These are phyloP conservation scores for Paspalum vaginatum DNA, from an alignment of 176 grass and related monocot species.

Conservation along the genomic window DNA sequence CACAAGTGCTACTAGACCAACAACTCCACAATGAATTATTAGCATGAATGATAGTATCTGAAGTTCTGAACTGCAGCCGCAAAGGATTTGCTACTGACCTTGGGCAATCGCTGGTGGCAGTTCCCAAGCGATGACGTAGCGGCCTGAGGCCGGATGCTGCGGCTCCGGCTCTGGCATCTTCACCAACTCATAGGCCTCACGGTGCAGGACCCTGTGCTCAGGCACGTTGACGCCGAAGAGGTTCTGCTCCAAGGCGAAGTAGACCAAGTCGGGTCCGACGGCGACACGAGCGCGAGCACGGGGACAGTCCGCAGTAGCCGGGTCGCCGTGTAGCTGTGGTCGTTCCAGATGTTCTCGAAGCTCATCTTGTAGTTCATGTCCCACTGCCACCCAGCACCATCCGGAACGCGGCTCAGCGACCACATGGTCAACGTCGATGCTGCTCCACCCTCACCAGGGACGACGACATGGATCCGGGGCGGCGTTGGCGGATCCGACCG, in stretches of 20 bases:
- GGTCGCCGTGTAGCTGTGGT: neutral
- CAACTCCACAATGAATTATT: too few species aligned
- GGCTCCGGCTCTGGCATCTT: neutral
- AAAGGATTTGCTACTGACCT: neutral
- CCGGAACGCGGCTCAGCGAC: neutral
- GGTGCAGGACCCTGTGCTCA: neutral
- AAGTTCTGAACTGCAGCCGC: too few species aligned
- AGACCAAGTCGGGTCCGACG: neutral
- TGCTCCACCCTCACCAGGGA: neutral
- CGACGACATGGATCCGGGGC: too few species aligned
- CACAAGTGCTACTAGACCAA: too few species aligned
- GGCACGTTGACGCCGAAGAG: constrained; percentile 5
- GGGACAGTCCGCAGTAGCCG: neutral
- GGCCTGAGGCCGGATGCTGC: neutral
- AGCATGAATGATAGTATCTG: too few species aligned
- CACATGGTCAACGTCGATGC: neutral
- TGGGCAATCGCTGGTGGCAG: neutral
- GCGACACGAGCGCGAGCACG: neutral
- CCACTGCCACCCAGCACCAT: neutral
- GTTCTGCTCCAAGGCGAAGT: neutral
- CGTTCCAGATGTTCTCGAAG: constrained; percentile 14
- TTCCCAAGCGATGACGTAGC: constrained; percentile 7
- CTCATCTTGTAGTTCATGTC: neutral
- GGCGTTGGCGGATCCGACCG: too few species aligned
- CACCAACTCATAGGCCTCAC: neutral